phyloP scores from a whole-genome alignment of 2,329 filamentous ascomycete genomes.

The Cladosporium sp. region DNA sequence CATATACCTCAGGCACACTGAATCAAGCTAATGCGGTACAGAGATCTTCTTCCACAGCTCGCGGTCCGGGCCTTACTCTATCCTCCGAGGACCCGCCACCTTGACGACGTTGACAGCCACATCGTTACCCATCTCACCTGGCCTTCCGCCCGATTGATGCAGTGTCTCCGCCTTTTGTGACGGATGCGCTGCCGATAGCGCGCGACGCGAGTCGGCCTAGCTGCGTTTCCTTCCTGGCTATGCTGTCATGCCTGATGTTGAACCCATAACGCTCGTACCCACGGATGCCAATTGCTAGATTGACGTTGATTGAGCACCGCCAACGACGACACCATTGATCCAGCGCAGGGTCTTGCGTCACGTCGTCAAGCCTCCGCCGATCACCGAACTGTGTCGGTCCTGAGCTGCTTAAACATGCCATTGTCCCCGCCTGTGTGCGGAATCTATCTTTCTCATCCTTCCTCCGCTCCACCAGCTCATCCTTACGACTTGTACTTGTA shows the following conservation, averaged over 20 bases:
- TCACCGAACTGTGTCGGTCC: background rate
- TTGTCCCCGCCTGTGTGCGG: background rate
- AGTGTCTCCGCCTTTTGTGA: background rate
- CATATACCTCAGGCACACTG: too few species aligned
- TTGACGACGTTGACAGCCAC: background rate
- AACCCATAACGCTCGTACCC: background rate
- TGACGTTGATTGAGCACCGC: background rate
- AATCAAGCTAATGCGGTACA: background rate
- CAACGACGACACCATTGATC: background rate
- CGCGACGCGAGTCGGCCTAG: too few species aligned
- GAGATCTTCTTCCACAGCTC: background rate
- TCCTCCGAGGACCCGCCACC: background rate
- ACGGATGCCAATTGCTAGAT: background rate
- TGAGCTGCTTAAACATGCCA: slow-evolving; percentile 3
- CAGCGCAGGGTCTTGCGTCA: slow-evolving; percentile 8
- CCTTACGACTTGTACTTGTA: background rate
- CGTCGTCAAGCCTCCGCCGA: background rate
- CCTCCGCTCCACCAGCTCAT: background rate
- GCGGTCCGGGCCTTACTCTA: background rate
- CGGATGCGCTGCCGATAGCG: background rate
- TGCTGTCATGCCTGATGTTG: background rate
- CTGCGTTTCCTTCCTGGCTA: too few species aligned
- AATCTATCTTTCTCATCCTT: background rate
- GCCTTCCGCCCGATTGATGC: background rate
- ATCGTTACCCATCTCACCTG: background rate